Conservation (phyloP, 345 rosid genomes). For the Carallia pectinifolia region DNA sequence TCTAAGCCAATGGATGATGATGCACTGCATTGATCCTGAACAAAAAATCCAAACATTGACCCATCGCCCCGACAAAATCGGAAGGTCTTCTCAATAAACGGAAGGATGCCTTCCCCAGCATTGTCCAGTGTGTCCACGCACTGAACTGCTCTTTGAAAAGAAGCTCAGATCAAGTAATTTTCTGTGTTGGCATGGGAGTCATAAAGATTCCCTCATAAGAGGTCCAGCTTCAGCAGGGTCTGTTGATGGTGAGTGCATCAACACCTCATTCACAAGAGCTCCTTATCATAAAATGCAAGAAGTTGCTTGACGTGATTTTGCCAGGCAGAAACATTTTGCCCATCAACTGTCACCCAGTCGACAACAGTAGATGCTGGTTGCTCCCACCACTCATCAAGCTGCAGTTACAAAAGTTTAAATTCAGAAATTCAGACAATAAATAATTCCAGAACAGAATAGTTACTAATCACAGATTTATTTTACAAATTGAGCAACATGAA, state of each 20-base stretch:
- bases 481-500: not conserved
- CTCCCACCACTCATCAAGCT: constrained; percentile 97
- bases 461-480: not conserved
- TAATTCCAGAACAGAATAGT: not conserved
- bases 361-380: constrained; percentile 91
- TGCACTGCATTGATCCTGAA: not conserved
- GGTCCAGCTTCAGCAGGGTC: not conserved
- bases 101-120: not conserved
- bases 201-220: not conserved
- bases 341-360: constrained; percentile 87
- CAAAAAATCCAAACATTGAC: not conserved
- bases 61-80: not conserved
- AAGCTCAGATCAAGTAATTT: not conserved
- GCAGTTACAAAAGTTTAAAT: constrained; percentile 29
- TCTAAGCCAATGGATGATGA: constrained; percentile 1
- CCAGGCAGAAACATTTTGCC: constrained; percentile 84
- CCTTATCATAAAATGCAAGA: constrained; percentile 79
- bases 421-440: constrained; percentile 6
- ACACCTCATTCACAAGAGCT: constrained; percentile 32
- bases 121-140: not conserved
- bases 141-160: not conserved
- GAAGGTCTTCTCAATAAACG: not conserved
- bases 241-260: not conserved
- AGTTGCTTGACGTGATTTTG: constrained; percentile 88
- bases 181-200: not conserved